Evolutionary conservation across 129 eudicot genomes (phyloP), one percentile per base, ranked within the genome.

Genomic region (Flaveria brownii): DNA sequence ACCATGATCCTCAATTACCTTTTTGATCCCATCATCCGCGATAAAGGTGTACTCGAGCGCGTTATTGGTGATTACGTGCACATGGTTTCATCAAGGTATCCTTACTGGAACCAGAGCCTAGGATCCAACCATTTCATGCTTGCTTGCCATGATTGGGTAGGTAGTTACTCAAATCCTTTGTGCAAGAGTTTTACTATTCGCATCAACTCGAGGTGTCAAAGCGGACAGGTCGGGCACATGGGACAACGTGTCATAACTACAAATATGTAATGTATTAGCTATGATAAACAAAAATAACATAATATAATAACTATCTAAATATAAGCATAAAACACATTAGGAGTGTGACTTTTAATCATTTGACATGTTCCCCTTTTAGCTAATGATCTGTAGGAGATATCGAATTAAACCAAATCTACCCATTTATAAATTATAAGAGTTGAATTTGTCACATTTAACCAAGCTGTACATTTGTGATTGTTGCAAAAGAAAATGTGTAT

Each of bases 61-160:
- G 79, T 84, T 33, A 74, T 92, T 10, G 83, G 79, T 26, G 97
- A 87, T 73, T 89, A 92, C 56, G 89, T 89, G 18, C 83, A 65
- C 20, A 42, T 71, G 9, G 77, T 92, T 16, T 89, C 96, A 1
- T 55, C 85, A 50, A 87, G 82, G 81, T 89, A 92, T 68, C 86
- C 91, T 3, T 92, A 82, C 7, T 92, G 97, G 97, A 92, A 92
- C 78, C 64, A 84, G 47, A 92, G 97, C 84, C 96, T 89, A 1
- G 97, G 97, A 76, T 87, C 96, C 51, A 92, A 92, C 73, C 97
- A 92, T 75, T 89, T 92, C 92, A 92, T 92, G 97, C 91, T 92
- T 47, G 84, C 97, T 15, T 92, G 97, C 79, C 97, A 92, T 65
- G 97, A 92, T 60, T 92, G 97, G 97, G 97, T 92, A 84, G 15